Evolutionary conservation across 2,329 filamentous ascomycete species (phyloP).

Genomic region (Alternaria novae-zelandiae): DNA sequence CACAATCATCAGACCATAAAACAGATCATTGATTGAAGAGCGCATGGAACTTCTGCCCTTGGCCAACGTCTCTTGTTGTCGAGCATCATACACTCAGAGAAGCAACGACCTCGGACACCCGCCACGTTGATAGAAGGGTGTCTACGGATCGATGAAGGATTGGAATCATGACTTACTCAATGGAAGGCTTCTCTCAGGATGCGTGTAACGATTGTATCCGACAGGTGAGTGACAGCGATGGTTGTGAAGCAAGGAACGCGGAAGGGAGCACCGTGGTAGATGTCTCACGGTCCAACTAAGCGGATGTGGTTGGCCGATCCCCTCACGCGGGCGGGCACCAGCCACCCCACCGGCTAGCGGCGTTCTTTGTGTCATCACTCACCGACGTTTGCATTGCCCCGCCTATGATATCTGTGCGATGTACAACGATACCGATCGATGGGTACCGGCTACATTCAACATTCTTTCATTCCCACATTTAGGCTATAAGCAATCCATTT

Average conservation of each 20-base stretch:
- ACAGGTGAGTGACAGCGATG: not conserved
- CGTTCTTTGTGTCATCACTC: slow-evolving; percentile 13
- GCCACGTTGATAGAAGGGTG: not conserved
- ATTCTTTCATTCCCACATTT: rapidly evolving
- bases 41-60: not conserved
- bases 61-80: not conserved
- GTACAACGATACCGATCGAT: not conserved
- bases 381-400: slow-evolving; percentile 13
- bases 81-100: not conserved
- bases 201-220: not conserved
- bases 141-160: not conserved
- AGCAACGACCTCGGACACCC: not conserved
- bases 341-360: slow-evolving; percentile 10
- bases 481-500: too few relatives aligned
- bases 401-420: not conserved
- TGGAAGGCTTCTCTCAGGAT: not conserved
- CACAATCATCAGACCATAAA: not conserved
- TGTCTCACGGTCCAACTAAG: slow-evolving; percentile 8
- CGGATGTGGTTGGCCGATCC: slow-evolving; percentile 20
- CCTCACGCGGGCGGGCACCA: slow-evolving; percentile 1
- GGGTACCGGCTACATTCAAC: not conserved
- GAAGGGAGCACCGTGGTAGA: slow-evolving; percentile 9
- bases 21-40: not conserved
- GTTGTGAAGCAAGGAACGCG: not conserved
- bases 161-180: not conserved